Conservation (phyloP, 2,329 filamentous ascomycete genomes). For the Neopestalotiopsis clavispora region DNA sequence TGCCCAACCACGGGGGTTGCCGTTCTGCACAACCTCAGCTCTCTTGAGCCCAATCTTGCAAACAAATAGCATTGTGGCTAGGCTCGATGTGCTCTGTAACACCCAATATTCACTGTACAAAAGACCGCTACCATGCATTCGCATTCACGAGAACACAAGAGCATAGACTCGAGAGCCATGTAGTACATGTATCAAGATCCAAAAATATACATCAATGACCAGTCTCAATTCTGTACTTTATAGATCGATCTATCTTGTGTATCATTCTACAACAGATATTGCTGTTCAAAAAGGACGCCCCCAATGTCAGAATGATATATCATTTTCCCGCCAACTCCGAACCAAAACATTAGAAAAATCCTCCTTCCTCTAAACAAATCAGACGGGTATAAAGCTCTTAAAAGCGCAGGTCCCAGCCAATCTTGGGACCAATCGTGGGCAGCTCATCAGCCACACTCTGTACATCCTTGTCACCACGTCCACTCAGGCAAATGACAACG, state of each 20-base stretch:
- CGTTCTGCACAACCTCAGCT: neutral
- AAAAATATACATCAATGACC: neutral
- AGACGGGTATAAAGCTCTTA: conserved; percentile 35
- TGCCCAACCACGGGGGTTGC: neutral
- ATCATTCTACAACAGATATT: neutral
- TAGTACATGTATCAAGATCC: neutral
- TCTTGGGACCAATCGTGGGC: conserved; percentile 84
- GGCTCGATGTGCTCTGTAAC: neutral
- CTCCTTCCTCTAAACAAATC: neutral
- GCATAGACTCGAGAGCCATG: neutral
- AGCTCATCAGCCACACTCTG: conserved; percentile 97
- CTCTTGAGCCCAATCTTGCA: neutral
- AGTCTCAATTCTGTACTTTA: neutral
- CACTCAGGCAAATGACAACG: conserved; percentile 91
- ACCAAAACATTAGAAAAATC: neutral
- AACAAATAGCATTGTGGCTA: neutral
- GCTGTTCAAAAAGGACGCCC: neutral
- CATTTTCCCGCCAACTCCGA: conserved; percentile 14
- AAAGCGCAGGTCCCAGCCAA: conserved; percentile 75
- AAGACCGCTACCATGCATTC: neutral
- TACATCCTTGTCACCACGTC: conserved; percentile 96
- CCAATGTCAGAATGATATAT: neutral
- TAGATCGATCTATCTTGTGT: conserved; percentile 4
- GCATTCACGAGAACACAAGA: neutral
- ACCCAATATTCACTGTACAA: neutral